These are phyloP conservation scores for Groenewaldozyma auringiensis DNA, from an alignment of 1,139 yeast genomes.

Conservation along the genomic window DNA sequence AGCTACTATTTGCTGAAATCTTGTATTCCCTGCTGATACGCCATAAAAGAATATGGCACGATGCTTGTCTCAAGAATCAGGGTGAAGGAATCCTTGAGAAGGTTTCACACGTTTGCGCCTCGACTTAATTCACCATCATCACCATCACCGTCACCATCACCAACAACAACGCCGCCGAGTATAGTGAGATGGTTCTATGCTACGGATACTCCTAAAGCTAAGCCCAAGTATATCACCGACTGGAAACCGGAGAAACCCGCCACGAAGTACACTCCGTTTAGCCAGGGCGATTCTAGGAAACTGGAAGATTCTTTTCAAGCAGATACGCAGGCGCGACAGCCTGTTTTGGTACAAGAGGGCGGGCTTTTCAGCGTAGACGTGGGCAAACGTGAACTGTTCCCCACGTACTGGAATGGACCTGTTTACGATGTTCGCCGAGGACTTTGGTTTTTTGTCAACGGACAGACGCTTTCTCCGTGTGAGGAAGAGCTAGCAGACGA, in stretches of 20 bases:
- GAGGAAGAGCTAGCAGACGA: conserved; percentile 39
- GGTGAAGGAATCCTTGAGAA: too few species aligned
- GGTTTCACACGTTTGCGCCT: too few species aligned
- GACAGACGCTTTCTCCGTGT: conserved; percentile 45
- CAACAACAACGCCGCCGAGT: too few species aligned
- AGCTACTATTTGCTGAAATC: too few species aligned
- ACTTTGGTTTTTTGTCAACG: conserved; percentile 64
- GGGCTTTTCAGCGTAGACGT: conserved; percentile 67
- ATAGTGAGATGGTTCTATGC: conserved; percentile 63
- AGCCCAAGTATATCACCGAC: conserved; percentile 51
- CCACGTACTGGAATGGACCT: conserved; percentile 90
- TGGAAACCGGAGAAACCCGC: conserved; percentile 34
- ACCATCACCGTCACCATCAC: too few species aligned
- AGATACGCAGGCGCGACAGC: conserved; percentile 5
- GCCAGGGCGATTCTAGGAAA: conserved; percentile 50
- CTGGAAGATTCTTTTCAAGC: conserved; percentile 44
- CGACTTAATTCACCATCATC: too few species aligned
- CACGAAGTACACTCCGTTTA: conserved; percentile 60
- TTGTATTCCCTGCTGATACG: too few species aligned
- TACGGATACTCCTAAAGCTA: conserved; percentile 62
- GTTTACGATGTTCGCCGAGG: conserved; percentile 77
- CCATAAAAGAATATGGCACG: too few species aligned
- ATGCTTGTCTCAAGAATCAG: too few species aligned
- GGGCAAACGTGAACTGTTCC: conserved; percentile 44
- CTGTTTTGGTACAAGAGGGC: conserved; percentile 71